A percentile compares a stretch with the other conserved stretches of the same genome.
These are phyloP conservation scores for Coniosporium apollinis DNA, from an alignment of 495 filamentous ascomycete genomes.

Conservation along the genomic window DNA sequence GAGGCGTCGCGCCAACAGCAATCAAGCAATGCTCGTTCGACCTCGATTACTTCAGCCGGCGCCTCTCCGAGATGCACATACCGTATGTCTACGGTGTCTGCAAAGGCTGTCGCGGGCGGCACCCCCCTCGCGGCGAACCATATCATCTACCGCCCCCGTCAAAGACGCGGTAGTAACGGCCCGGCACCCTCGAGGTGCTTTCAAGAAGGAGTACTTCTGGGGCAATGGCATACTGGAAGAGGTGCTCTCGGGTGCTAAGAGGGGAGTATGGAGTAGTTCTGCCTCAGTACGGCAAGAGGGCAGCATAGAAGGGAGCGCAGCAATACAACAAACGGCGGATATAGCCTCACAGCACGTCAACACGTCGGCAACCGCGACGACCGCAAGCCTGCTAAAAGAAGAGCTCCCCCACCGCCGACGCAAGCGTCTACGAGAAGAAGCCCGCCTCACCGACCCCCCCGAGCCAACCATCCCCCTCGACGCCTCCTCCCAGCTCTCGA, in stretches of 20 bases:
- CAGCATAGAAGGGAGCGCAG: constrained; percentile 1
- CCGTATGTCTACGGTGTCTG: constrained; percentile 11
- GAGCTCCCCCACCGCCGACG: constrained; percentile 23
- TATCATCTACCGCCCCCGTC: constrained; percentile 5
- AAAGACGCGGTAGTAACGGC: constrained; percentile 7
- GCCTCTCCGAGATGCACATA: background rate
- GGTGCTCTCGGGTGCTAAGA: constrained; percentile 6
- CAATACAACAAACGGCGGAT: background rate
- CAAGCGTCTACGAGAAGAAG: constrained; percentile 15
- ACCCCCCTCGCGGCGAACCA: constrained; percentile 2
- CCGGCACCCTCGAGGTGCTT: constrained; percentile 7
- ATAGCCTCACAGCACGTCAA: background rate
- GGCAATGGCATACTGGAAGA: constrained; percentile 11
- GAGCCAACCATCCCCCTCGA: constrained; percentile 47
- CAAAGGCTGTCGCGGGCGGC: constrained; percentile 5
- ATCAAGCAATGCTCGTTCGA: background rate
- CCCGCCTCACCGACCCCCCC: background rate
- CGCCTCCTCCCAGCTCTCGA: constrained; percentile 66
- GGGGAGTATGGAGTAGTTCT: constrained; percentile 2
- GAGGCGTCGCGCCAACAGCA: too few species aligned
- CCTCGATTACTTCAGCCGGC: background rate
- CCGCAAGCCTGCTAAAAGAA: constrained; percentile 3
- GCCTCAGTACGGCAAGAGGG: background rate
- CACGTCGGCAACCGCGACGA: background rate
- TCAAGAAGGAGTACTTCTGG: constrained; percentile 18